phyloP scores from a whole-genome alignment of 148 eudicot genomes.

The Fagopyrum esculentum region DNA sequence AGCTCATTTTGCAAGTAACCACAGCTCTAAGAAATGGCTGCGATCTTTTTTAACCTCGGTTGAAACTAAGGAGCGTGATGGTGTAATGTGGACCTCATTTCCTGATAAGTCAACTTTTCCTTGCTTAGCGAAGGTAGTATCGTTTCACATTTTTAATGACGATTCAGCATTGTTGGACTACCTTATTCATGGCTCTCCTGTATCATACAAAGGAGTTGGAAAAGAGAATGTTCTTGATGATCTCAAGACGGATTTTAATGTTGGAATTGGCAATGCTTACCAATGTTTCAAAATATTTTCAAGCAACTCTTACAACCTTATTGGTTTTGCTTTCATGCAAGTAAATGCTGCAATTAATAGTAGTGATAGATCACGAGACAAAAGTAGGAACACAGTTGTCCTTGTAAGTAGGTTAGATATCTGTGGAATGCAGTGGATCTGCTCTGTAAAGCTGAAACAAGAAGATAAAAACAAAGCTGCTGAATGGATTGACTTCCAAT shows the following conservation, averaged over 20 bases:
- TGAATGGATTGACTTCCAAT: constrained; percentile 84
- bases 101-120: constrained; percentile 54
- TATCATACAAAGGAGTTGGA: constrained; percentile 16
- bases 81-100: constrained; percentile 42
- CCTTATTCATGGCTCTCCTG: constrained; percentile 22
- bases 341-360: constrained; percentile 20
- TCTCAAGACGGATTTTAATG: constrained; percentile 21
- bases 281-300: constrained; percentile 66
- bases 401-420: constrained; percentile 49
- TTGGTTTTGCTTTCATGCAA: constrained; percentile 61
- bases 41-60: constrained; percentile 56
- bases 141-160: constrained; percentile 52
- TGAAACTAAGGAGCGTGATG: constrained; percentile 38
- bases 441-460: constrained; percentile 51
- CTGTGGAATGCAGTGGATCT: constrained; percentile 75
- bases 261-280: constrained; percentile 25
- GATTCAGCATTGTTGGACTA: constrained; percentile 36
- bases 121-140: constrained; percentile 41
- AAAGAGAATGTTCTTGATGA: constrained; percentile 21
- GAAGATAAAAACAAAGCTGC: constrained; percentile 23
- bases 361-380: constrained; percentile 19
- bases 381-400: constrained; percentile 23
- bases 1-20: constrained; percentile 16
- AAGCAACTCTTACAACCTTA: constrained; percentile 44
- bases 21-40: constrained; percentile 57